phyloP scores from a whole-genome alignment of 2,329 filamentous ascomycete genomes.

The Monosporascus sp. region DNA sequence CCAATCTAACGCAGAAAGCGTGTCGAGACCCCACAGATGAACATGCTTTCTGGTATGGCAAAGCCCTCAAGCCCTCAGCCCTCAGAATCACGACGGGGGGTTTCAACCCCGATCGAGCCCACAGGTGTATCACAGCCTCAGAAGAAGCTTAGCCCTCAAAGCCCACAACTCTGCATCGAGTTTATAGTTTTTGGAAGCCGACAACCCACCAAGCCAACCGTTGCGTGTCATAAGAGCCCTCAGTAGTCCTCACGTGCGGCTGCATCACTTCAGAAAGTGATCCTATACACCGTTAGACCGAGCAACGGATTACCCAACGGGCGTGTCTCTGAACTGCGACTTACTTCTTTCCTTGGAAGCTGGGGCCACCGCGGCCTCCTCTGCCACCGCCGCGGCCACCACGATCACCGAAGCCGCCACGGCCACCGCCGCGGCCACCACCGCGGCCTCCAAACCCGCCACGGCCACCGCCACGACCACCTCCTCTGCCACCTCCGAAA shows the following conservation, averaged over 20 bases:
- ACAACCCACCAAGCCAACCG: slow-evolving; percentile 53
- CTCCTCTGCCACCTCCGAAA: slow-evolving; percentile 43
- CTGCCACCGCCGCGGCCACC: slow-evolving; percentile 37
- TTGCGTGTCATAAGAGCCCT: slow-evolving; percentile 41
- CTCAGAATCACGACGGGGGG: slow-evolving; percentile 26
- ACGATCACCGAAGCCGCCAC: slow-evolving; percentile 34
- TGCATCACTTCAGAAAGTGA: slow-evolving; percentile 43
- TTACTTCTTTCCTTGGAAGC: slow-evolving; percentile 67
- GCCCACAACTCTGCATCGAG: slow-evolving; percentile 40
- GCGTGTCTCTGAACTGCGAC: no score
- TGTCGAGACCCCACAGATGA: slow-evolving; percentile 11
- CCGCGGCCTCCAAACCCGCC: slow-evolving; percentile 44
- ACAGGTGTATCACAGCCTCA: slow-evolving; percentile 49
- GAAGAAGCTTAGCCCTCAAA: slow-evolving; percentile 45
- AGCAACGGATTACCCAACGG: no score
- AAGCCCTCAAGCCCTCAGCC: slow-evolving; percentile 16
- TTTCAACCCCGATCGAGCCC: slow-evolving; percentile 41
- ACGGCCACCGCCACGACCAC: slow-evolving; percentile 48
- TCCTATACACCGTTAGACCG: slow-evolving; percentile 27
- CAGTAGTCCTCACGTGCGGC: slow-evolving; percentile 36
- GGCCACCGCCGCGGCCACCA: slow-evolving; percentile 38
- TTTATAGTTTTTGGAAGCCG: slow-evolving; percentile 43
- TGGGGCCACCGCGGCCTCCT: slow-evolving; percentile 43
- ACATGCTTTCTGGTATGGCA: slow-evolving; percentile 11
- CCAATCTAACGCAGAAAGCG: slow-evolving; percentile 4